These are phyloP conservation scores for Akebia trifoliata DNA, from an alignment of 164 flowering plant genomes.

Conservation along the genomic window DNA sequence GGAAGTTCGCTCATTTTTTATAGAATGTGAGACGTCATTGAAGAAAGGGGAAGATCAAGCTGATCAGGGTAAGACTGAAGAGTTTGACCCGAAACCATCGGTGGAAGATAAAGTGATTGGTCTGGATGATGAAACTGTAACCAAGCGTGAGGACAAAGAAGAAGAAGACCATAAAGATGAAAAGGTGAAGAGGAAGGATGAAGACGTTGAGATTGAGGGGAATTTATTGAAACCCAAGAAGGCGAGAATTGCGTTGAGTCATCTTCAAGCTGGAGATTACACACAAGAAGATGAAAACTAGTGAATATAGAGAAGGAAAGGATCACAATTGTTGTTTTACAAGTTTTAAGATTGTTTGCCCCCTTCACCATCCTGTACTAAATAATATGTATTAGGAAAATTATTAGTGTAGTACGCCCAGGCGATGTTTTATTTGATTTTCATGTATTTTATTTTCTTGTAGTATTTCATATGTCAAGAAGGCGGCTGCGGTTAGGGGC, in stretches of 20 bases:
- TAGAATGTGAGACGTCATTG: conserved; percentile 32
- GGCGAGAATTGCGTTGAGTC: conserved; percentile 52
- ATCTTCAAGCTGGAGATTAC: conserved; percentile 56
- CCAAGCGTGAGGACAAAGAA: conserved; percentile 15
- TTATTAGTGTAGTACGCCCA: too few relatives aligned
- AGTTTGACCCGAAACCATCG: conserved; percentile 20
- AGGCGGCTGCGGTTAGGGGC: too few relatives aligned
- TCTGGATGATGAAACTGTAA: conserved; percentile 17
- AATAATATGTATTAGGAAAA: too few relatives aligned
- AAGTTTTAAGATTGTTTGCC: too few relatives aligned
- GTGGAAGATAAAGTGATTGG: conserved; percentile 17
- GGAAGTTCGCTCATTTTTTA: conserved; percentile 46
- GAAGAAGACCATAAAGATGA: conserved; percentile 21
- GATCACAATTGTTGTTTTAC: too few relatives aligned
- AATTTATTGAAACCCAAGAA: conserved; percentile 41
- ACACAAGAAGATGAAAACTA: conserved; percentile 43
- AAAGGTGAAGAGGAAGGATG: conserved; percentile 39
- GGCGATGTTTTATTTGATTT: too few relatives aligned
- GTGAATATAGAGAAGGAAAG: not conserved
- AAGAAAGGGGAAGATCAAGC: conserved; percentile 19
- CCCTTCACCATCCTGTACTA: too few relatives aligned
- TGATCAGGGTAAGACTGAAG: conserved; percentile 26
- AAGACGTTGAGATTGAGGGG: conserved; percentile 29
- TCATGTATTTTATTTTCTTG: too few relatives aligned
- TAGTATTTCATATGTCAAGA: too few relatives aligned